Evolutionary conservation across 208 protist genomes (phyloP).

Genomic region (Jaenimonas drosophilae): DNA sequence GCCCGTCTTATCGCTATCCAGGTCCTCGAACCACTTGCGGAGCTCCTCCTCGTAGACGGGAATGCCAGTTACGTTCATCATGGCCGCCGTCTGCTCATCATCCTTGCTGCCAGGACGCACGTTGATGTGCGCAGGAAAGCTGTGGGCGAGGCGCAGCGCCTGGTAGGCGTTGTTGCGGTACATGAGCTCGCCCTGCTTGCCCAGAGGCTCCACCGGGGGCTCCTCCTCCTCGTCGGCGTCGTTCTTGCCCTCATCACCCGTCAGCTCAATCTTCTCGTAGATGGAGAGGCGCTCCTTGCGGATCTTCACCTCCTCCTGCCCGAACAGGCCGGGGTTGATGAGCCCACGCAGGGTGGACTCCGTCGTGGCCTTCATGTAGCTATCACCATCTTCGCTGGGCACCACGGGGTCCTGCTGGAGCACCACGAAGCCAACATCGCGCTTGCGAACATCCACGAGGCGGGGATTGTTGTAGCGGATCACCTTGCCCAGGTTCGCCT

Average conservation of each 20-base stretch:
- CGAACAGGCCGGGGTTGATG: constrained; percentile 6
- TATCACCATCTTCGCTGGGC: background rate
- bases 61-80: constrained; percentile 53
- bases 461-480: constrained; percentile 21
- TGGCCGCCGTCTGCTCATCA: constrained; percentile 13
- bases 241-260: background rate
- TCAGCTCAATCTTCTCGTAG: constrained; percentile 11
- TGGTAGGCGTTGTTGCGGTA: constrained; percentile 71
- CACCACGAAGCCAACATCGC: constrained; percentile 36
- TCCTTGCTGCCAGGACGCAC: constrained; percentile 5
- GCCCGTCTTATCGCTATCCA: constrained; percentile 25
- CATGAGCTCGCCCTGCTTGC: constrained; percentile 4
- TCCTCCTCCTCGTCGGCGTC: constrained; percentile 9
- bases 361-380: constrained; percentile 4
- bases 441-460: constrained; percentile 29
- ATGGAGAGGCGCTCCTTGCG: constrained; percentile 7
- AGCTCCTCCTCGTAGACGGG: constrained; percentile 47
- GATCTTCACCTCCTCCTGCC: constrained; percentile 8
- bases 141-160: constrained; percentile 49
- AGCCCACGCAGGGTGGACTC: constrained; percentile 2
- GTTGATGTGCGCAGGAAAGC: constrained; percentile 24
- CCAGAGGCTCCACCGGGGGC: background rate
- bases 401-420: constrained; percentile 8
- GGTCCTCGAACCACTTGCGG: constrained; percentile 52
- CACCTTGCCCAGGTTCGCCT: constrained; percentile 3